Evolutionary conservation across 345 rosid genomes (phyloP), one percentile per base, ranked within the genome.

Genomic region (Moricandia moricandioides): DNA sequence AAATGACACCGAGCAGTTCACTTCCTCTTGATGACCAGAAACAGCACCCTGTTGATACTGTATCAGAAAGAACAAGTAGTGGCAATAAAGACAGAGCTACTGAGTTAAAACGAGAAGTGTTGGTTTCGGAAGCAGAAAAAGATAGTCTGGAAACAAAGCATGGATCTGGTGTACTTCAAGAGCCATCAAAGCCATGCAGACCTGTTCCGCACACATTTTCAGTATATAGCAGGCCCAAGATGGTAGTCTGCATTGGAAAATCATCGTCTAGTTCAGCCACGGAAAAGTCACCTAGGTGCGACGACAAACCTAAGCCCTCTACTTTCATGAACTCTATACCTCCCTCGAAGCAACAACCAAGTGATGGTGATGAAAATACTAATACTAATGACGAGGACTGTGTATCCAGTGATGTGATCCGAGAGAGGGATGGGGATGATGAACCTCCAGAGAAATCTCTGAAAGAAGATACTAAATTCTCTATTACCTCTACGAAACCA

Each of bases 401-500:
- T 71, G 78, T 84, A 77, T 73, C 76, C 57, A 82, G 75, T 72
- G 87, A 82, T 73, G 52, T 72, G 8, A 82, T 72, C 35, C 76
- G 69, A 73, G 86, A 82, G 73, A 85, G 76, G 60, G 86, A 88
- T 31, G 79, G 76, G 71, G 77, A 69, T 31, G 84, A 83, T 17
- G 62, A 63, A 55, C 14, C 71, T 12, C 75, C 84, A 35, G 75
- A 74, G 65, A 88, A 83, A 86, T 21, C 76, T 43, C 58, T 45
- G 58, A 89, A 85, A 76, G 88, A 88, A 67, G 85, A 72, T 43
- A 39, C 78, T 30, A 84, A 79, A 72, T 76, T 83, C 45, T 78
- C 86, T 43, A 40, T 65, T 30, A 66, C 79, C 51, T 73, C 82
- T 67, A 73, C 82, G 8, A 91, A 84, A 83, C 70, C 49, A 1